Base-by-base conservation (phyloP, 805 yeast species). In the Starmerella kuoi region DNA sequence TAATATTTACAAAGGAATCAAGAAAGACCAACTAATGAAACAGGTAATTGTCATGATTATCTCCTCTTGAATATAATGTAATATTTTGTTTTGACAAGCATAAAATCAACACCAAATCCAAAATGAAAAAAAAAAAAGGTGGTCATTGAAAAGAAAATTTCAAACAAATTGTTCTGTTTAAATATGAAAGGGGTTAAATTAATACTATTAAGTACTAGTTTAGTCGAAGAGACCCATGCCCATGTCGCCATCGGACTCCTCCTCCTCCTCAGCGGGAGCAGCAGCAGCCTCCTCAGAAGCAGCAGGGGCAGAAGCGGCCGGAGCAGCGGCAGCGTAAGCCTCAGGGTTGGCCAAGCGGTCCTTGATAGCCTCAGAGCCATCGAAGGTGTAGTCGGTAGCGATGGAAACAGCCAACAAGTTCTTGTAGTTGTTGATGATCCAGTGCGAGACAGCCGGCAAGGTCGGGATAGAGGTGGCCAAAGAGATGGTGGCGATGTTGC, bases 331-430 rank as follows among this genome's bases (percentile, higher is more conserved):
- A 66, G 97, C 98, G 73, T 88, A 91, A 69, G 95, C 95, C 55
- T 91, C 97, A 69, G 99, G 99, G 93, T 91, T 88, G 69, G 95
- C 97, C 63, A 91, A 76, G 76, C 97, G 84, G 82, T 91, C 99
- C 82, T 85, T 85, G 76, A 91, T 79, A 58, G 88, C 87, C 77
- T 87, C 99, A 59, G 95, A 83, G 70, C 95, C 97, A 73, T 93
- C 96, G 76, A 80, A 91, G 65, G 95, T 82, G 84, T 87, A 91
- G 69, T 91, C 95, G 65, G 97, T 79, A 65, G 95, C 98, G 72
- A 91, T 75, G 56, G 98, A 93, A 64, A 91, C 77, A 64, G 97
- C 95, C 69, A 91, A 76, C 65, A 91, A 77, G 76, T 88, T 81
- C 93, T 91, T 91, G 93, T 91, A 91, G 79, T 83, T 79, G 95